phyloP scores from a whole-genome alignment of 164 flowering plant species.

The Magnolia sinica region DNA sequence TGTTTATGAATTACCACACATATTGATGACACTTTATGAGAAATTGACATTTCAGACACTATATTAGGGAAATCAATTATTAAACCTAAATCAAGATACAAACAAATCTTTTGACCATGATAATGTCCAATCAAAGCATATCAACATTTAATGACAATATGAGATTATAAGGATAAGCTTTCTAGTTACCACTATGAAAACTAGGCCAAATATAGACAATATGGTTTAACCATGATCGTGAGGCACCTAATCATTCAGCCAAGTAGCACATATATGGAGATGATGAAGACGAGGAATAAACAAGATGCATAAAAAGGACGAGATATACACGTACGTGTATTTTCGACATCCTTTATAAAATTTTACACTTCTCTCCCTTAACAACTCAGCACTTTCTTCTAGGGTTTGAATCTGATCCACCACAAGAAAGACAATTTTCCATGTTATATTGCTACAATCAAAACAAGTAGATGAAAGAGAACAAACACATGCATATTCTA shows the following conservation, averaged over 20 bases:
- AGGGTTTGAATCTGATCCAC: slow-evolving; percentile 64
- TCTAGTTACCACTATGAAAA: too few relatives aligned
- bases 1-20: too few relatives aligned
- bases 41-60: too few relatives aligned
- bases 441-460: not conserved
- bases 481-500: not conserved
- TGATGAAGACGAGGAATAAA: not conserved
- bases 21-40: too few relatives aligned
- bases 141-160: too few relatives aligned
- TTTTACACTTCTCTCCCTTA: slow-evolving; percentile 78
- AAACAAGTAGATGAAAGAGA: not conserved
- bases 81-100: too few relatives aligned
- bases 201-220: not conserved
- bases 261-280: not conserved
- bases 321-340: slow-evolving; percentile 64
- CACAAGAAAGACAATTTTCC: slow-evolving; percentile 9
- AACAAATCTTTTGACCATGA: too few relatives aligned
- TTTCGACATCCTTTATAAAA: slow-evolving; percentile 95
- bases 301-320: not conserved
- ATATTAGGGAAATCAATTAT: too few relatives aligned
- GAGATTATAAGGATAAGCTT: too few relatives aligned
- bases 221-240: not conserved
- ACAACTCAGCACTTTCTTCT: slow-evolving; percentile 81
- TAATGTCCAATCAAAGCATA: too few relatives aligned
- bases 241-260: not conserved